Conservation (phyloP, 768 basidiomycete genomes). For the Hygrocybe coccinea region DNA sequence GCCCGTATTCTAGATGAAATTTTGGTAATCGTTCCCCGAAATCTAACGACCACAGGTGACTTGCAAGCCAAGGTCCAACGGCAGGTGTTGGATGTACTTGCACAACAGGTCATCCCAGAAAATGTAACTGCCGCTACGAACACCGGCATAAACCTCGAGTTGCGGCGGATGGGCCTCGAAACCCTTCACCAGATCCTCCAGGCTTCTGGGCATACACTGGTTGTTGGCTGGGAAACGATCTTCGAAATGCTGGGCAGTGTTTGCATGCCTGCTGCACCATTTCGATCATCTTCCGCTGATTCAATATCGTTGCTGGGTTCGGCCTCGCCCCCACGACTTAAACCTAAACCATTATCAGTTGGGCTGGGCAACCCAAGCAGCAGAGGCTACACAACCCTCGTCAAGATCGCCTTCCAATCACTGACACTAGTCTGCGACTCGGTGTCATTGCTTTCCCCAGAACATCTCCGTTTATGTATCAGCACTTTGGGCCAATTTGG, state of each 20-base stretch:
- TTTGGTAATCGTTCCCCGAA: slow-evolving; percentile 69
- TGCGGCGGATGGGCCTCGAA: slow-evolving; percentile 84
- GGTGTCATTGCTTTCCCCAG: slow-evolving; percentile 71
- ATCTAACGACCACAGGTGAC: slow-evolving; percentile 55
- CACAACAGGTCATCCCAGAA: slow-evolving; percentile 66
- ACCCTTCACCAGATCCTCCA: slow-evolving; percentile 88
- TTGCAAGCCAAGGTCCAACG: slow-evolving; percentile 69
- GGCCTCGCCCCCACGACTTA: slow-evolving; percentile 36
- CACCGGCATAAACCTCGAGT: slow-evolving; percentile 57
- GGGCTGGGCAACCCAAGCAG: slow-evolving; percentile 57
- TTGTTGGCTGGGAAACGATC: slow-evolving; percentile 90
- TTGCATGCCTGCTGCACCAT: slow-evolving; percentile 52
- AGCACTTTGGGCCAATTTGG: slow-evolving; percentile 88
- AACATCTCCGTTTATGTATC: slow-evolving; percentile 84
- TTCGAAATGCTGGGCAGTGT: slow-evolving; percentile 90
- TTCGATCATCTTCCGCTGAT: slow-evolving; percentile 36
- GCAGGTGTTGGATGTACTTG: slow-evolving; percentile 80
- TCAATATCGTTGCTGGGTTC: slow-evolving; percentile 37
- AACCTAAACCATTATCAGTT: slow-evolving; percentile 40
- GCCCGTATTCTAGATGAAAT: slow-evolving; percentile 84
- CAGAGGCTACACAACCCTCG: slow-evolving; percentile 66
- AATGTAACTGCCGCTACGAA: slow-evolving; percentile 29
- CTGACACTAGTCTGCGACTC: slow-evolving; percentile 93
- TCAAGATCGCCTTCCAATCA: slow-evolving; percentile 92
- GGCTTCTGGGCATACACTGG: slow-evolving; percentile 83